Evolutionary conservation across 129 eudicot species (phyloP).

Genomic region (Gnaphalium uliginosum): DNA sequence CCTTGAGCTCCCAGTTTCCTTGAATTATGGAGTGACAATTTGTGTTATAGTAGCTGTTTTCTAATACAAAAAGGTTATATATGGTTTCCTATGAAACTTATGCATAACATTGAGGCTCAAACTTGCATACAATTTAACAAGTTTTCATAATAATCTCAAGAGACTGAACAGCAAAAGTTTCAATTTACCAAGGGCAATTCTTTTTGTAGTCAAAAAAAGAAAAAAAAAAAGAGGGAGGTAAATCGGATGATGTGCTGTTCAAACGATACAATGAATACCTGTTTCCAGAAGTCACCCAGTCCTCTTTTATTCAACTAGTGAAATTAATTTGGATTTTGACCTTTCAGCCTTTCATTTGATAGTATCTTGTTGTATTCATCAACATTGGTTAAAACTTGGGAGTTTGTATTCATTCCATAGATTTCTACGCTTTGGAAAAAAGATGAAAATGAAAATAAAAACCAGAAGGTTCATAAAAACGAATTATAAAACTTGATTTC

Average conservation of each 20-base stretch:
- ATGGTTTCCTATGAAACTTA: background rate
- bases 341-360: background rate
- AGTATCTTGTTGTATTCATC: background rate
- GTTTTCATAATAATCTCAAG: background rate
- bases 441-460: background rate
- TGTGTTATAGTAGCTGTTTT: background rate
- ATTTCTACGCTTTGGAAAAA: background rate
- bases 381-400: background rate
- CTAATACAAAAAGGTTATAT: too few species aligned
- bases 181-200: background rate
- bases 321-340: background rate
- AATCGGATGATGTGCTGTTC: too few species aligned
- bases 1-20: too few species aligned
- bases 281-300: too few species aligned
- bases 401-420: too few species aligned
- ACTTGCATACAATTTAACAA: background rate
- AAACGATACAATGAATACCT: too few species aligned
- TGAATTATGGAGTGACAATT: background rate
- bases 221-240: too few species aligned
- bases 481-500: background rate
- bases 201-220: too few species aligned
- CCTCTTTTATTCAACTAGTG: background rate
- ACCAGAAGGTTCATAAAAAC: background rate
- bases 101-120: background rate
- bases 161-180: background rate